These are phyloP conservation scores for Citrus unshiu DNA, from an alignment of 345 rosid genomes.

Conservation along the genomic window DNA sequence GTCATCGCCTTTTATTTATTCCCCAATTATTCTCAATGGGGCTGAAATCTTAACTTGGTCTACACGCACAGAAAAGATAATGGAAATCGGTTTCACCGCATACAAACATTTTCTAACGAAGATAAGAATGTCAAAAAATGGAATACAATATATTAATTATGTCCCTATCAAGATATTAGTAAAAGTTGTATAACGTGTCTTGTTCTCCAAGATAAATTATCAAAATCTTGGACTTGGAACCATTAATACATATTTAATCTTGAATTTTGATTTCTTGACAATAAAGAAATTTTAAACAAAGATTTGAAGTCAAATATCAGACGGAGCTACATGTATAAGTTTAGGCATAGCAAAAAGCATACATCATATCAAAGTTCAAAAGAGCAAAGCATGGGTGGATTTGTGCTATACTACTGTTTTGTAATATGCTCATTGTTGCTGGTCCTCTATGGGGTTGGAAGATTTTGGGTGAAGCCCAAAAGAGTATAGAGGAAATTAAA, in stretches of 20 bases:
- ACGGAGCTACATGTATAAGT: neutral
- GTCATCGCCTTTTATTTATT: too few relatives aligned
- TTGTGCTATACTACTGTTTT: neutral
- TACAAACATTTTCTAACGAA: neutral
- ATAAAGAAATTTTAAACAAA: neutral
- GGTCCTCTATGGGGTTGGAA: constrained; percentile 14
- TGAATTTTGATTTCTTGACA: neutral
- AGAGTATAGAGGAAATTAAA: constrained; percentile 27
- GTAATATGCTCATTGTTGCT: neutral
- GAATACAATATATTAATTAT: too few relatives aligned
- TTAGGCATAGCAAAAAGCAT: neutral
- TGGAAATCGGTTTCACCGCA: neutral
- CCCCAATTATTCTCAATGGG: too few relatives aligned
- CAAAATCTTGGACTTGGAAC: neutral
- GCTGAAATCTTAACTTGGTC: neutral
- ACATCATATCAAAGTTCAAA: neutral
- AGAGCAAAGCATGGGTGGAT: neutral
- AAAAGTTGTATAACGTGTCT: neutral
- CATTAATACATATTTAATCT: neutral
- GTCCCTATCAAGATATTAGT: neutral
- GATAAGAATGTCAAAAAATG: too few relatives aligned
- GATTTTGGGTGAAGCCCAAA: constrained; percentile 42
- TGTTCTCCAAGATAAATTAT: neutral
- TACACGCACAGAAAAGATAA: neutral
- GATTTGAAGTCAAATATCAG: neutral